These are phyloP conservation scores for Combretum micranthum DNA, from an alignment of 345 rosid genomes.

Conservation along the genomic window DNA sequence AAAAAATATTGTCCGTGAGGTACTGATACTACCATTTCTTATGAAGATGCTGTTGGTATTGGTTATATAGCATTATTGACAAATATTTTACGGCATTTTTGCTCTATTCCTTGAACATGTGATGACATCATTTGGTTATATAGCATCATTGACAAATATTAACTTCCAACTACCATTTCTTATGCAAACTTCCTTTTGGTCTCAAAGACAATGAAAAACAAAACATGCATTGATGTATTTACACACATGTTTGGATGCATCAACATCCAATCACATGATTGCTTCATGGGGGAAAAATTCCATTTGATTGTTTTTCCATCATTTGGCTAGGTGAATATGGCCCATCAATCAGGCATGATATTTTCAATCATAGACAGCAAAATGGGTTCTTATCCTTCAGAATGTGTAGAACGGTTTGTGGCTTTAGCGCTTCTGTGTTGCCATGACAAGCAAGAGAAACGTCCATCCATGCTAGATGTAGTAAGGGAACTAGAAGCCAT, in stretches of 20 bases:
- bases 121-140: no score
- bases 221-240: no score
- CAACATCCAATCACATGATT: no score
- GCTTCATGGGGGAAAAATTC: not conserved
- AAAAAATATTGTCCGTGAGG: slow-evolving; percentile 94
- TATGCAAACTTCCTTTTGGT: not conserved
- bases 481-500: slow-evolving; percentile 74
- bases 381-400: slow-evolving; percentile 78
- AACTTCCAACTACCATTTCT: no score
- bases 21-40: slow-evolving; percentile 11
- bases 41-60: no score
- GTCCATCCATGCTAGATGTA: slow-evolving; percentile 64
- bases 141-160: not conserved
- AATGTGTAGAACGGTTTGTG: slow-evolving; percentile 49
- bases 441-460: slow-evolving; percentile 52
- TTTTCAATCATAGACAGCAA: slow-evolving; percentile 63
- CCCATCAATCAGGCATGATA: slow-evolving; percentile 43
- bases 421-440: slow-evolving; percentile 62
- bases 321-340: slow-evolving; percentile 43
- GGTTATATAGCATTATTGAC: no score
- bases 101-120: no score
- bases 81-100: no score
- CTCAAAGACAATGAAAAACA: no score
- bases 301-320: not conserved
- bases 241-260: no score